Conservation (phyloP, 2,329 filamentous ascomycete genomes). For the Periglandula ipomoeae region DNA sequence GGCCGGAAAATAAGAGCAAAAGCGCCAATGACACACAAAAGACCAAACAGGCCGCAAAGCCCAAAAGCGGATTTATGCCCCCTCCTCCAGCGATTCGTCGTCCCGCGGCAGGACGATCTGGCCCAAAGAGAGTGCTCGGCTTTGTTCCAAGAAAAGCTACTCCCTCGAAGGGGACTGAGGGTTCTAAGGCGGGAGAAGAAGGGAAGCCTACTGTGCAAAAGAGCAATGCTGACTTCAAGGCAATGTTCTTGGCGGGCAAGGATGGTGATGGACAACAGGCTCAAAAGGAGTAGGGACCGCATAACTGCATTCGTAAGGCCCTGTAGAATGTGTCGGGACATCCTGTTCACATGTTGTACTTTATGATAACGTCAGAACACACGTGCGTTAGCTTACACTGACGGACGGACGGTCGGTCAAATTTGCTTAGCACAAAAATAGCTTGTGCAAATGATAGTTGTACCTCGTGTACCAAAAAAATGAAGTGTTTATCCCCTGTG, state of each 20-base stretch:
- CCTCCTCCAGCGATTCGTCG: constrained; percentile 34
- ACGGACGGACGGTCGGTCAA: background rate
- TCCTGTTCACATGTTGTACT: too few relatives aligned
- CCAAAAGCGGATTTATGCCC: constrained; percentile 28
- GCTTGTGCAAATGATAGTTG: background rate
- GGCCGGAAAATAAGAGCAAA: constrained; percentile 28
- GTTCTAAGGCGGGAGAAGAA: constrained; percentile 17
- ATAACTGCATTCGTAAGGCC: background rate
- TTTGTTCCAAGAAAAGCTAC: constrained; percentile 25
- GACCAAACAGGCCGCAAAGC: constrained; percentile 10
- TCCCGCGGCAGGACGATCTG: constrained; percentile 29
- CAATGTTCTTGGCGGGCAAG: constrained; percentile 32
- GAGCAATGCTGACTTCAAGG: constrained; percentile 51
- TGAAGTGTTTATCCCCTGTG: too few relatives aligned
- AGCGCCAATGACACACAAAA: constrained; percentile 12
- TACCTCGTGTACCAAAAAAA: too few relatives aligned
- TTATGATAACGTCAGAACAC: background rate
- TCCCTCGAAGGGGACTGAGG: constrained; percentile 6
- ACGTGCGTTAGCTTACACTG: background rate
- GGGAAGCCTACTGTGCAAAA: constrained; percentile 25
- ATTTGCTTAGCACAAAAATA: background rate
- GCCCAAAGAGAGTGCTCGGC: constrained; percentile 34
- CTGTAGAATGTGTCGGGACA: too few relatives aligned
- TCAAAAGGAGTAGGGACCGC: background rate
- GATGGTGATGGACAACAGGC: constrained; percentile 6